Percentiles rank a stretch among this genome's conserved stretches.
These are phyloP conservation scores for Sclerotiophoma versabilis DNA, from an alignment of 2,329 filamentous ascomycete genomes.

Conservation along the genomic window DNA sequence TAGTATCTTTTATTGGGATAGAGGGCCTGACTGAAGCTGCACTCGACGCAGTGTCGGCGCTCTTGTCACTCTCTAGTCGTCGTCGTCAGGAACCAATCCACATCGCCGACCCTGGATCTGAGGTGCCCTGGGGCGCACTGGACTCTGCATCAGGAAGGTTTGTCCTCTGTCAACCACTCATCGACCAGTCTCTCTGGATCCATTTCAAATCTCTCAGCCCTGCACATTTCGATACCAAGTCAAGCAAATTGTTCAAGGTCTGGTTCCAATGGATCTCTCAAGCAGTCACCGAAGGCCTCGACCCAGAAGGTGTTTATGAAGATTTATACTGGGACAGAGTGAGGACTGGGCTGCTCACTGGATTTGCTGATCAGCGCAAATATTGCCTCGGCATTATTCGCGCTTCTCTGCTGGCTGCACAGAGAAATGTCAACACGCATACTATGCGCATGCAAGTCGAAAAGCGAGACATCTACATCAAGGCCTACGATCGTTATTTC, in stretches of 20 bases:
- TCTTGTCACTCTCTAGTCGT: slow-evolving; percentile 27
- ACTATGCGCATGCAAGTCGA: slow-evolving; percentile 32
- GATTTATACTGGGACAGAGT: slow-evolving; percentile 52
- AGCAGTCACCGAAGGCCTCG: slow-evolving; percentile 20
- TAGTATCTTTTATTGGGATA: slow-evolving; percentile 31
- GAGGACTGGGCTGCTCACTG: slow-evolving; percentile 48
- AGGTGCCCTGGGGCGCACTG: slow-evolving; percentile 6
- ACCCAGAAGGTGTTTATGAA: slow-evolving; percentile 32
- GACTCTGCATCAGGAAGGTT: slow-evolving; percentile 1
- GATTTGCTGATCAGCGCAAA: slow-evolving; percentile 56
- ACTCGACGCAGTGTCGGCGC: slow-evolving; percentile 39
- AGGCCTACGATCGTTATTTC: slow-evolving; percentile 53
- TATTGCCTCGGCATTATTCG: slow-evolving; percentile 55
- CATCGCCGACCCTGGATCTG: not conserved
- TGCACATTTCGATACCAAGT: slow-evolving; percentile 24
- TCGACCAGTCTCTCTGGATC: slow-evolving; percentile 36
- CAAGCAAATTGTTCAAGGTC: slow-evolving; percentile 37
- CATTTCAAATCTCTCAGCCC: slow-evolving; percentile 27
- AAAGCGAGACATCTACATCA: slow-evolving; percentile 24
- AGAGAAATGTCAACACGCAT: slow-evolving; percentile 32
- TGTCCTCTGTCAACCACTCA: slow-evolving; percentile 13
- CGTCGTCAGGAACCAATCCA: slow-evolving; percentile 9
- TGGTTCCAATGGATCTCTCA: slow-evolving; percentile 50
- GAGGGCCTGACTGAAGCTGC: slow-evolving; percentile 30
- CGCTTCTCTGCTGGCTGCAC: slow-evolving; percentile 47